Base-by-base conservation (phyloP, 2,329 filamentous ascomycete genomes). In the Xylariaceae sp. region DNA sequence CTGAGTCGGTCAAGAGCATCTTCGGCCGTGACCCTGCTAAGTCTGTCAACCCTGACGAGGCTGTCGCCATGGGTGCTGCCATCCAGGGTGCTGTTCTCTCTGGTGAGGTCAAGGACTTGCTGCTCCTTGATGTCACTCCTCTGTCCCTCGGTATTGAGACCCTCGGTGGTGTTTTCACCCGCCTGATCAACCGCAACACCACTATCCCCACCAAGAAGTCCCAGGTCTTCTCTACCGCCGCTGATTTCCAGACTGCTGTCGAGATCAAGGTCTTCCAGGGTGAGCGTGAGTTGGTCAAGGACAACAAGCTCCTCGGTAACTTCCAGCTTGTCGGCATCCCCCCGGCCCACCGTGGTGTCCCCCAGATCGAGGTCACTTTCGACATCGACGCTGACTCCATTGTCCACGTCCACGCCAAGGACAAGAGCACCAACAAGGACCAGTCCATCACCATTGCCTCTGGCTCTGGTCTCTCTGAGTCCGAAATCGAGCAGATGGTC, bases 211-310 rank as follows among this genome's bases (percentile, higher is more conserved):
- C 93, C 80, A 97, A 97, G 88, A 97, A 97, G 83, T 97, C 92
- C 10, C 92, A 97, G 81, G 87, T 92, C 74, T 97, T 97, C 87
- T 97, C 92, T 58, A 97, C 93, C 55, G 92, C 92, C 57, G 92
- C 93, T 68, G 93, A 97, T 77, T 96, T 95, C 89, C 93, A 97
- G 84, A 96, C 90, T 65, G 93, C 92, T 69, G 93, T 97, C 73
- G 92, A 97, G 83, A 97, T 97, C 84, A 97, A 97, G 89, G 93
- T 97, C 66, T 97, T 87, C 89, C 92, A 97, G 87, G 93, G 93
- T 83, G 93, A 97, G 86, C 93, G 93, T 90, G 92, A 97, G 83
- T 91, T 97, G 65, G 92, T 97, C 76, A 88, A 88, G 74, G 93
- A 97, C 82, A 97, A 97, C 89, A 97, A 97, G 85, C 82, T 97